phyloP scores from a whole-genome alignment of 2,329 filamentous ascomycete species.

The Botrytis porri region DNA sequence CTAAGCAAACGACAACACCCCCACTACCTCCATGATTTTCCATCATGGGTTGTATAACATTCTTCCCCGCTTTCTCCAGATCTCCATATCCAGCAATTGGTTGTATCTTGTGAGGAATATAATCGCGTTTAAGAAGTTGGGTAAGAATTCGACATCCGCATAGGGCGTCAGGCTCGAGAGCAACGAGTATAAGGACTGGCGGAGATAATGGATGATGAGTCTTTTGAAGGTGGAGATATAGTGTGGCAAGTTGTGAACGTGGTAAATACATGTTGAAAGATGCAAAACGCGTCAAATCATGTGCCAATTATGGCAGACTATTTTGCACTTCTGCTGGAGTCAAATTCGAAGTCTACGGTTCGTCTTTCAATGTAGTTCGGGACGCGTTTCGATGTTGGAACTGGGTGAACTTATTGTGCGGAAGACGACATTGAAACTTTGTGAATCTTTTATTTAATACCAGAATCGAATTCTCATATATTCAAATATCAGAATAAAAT shows the following conservation, averaged over 20 bases:
- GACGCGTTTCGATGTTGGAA: constrained; percentile 3
- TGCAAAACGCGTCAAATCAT: constrained; percentile 22
- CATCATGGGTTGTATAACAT: constrained; percentile 83
- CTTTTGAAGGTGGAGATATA: constrained; percentile 85
- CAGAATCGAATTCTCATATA: background rate
- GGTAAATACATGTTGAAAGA: constrained; percentile 79
- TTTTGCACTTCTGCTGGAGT: background rate
- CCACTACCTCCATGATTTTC: constrained; percentile 78
- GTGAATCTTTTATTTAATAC: background rate
- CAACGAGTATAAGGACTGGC: constrained; percentile 85
- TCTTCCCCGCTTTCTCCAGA: constrained; percentile 72
- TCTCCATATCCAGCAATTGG: constrained; percentile 92
- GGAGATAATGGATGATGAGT: constrained; percentile 87
- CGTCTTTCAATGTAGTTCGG: background rate
- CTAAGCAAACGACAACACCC: constrained; percentile 86
- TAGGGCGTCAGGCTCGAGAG: constrained; percentile 91
- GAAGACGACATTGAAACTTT: constrained; percentile 1
- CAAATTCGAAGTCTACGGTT: background rate
- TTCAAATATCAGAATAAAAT: background rate
- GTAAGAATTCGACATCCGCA: constrained; percentile 95
- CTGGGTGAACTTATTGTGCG: background rate
- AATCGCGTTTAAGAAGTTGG: constrained; percentile 91
- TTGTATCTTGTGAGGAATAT: constrained; percentile 95
- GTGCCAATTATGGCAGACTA: constrained; percentile 19
- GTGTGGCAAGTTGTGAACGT: constrained; percentile 79